Percentiles rank a stretch among this genome's conserved stretches.
These are phyloP conservation scores for Nicotiana knightiana DNA, from an alignment of 257 asterid species.

Conservation along the genomic window DNA sequence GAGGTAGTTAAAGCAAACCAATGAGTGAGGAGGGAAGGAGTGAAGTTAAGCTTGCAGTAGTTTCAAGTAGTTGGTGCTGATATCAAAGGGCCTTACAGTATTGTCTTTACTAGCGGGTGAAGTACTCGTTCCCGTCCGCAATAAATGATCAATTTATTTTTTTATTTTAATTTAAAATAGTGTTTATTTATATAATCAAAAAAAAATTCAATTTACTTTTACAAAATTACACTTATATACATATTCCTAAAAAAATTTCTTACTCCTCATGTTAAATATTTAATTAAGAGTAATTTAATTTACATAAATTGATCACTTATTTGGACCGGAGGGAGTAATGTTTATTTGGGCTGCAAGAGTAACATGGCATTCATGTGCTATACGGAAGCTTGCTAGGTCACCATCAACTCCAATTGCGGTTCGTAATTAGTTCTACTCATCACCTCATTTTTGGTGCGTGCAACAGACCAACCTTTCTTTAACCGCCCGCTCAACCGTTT, in stretches of 20 bases:
- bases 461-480: neutral
- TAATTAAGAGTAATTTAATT: too few relatives aligned
- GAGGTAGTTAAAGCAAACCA: neutral
- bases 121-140: too few relatives aligned
- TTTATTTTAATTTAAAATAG: too few relatives aligned
- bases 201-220: too few relatives aligned
- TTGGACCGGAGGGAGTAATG: neutral
- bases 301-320: too few relatives aligned
- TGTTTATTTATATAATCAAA: too few relatives aligned
- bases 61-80: slow-evolving; percentile 32
- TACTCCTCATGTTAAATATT: too few relatives aligned
- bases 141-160: too few relatives aligned
- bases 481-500: too few relatives aligned
- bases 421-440: neutral
- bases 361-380: slow-evolving; percentile 86
- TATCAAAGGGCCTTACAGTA: neutral
- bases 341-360: slow-evolving; percentile 27
- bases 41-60: slow-evolving; percentile 20
- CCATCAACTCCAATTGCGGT: slow-evolving; percentile 20
- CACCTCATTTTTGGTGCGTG: slow-evolving; percentile 1
- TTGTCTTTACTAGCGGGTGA: too few relatives aligned
- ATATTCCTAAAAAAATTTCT: too few relatives aligned
- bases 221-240: too few relatives aligned
- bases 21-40: neutral
- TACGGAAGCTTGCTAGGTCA: slow-evolving; percentile 33